Base-by-base conservation (phyloP, 2,329 filamentous ascomycete species). In the Onygena corvina region DNA sequence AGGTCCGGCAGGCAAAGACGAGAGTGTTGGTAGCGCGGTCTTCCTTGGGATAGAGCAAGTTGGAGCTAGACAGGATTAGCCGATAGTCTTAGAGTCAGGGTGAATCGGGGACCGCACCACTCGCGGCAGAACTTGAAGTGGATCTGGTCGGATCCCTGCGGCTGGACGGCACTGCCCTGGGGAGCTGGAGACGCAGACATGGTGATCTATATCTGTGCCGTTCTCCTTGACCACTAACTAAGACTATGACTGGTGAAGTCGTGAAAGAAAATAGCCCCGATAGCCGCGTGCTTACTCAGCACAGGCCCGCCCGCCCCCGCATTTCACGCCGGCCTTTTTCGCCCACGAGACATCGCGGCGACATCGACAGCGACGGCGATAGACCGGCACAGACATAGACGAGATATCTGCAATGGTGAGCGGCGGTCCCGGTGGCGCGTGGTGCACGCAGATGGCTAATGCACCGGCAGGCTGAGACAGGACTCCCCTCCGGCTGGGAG, bases 41-140 rank as follows among this genome's bases (percentile, higher is more conserved):
- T 74, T 98, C 93, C 70, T 93, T 92, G 46, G 92, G 92, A 64
- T 96, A 96, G 49, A 98, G 76, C 78, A 98, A 85, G 75, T 98
- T 98, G 60, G 89, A 94, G 73, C 82, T 85, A 58, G 38, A 20
- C 34, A 34, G 12, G 12, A 36, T 57, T 54, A 57, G 52, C 48
- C 25, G 45, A 7, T 16, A 16, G 40, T 50, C 29, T 40, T 46
- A 21, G 29, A 49, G 3, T 27, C 6, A 35, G 46, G 25, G n/a
- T n/a, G n/a, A 3, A 5, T 7, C 21, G 21, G 38, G 23, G 29
- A 16, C 58, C 71, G 60, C 68, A 83, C 82, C 92, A 98, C 76
- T 98, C 92, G 60, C 87, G 88, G 74, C 92, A 98, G 76, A 98
- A 98, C 62, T 86, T 84, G 70, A 96, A 98, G 44, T 86, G 88